phyloP scores from a whole-genome alignment of 495 filamentous ascomycete genomes.

The Elaphomyces granulatus region DNA sequence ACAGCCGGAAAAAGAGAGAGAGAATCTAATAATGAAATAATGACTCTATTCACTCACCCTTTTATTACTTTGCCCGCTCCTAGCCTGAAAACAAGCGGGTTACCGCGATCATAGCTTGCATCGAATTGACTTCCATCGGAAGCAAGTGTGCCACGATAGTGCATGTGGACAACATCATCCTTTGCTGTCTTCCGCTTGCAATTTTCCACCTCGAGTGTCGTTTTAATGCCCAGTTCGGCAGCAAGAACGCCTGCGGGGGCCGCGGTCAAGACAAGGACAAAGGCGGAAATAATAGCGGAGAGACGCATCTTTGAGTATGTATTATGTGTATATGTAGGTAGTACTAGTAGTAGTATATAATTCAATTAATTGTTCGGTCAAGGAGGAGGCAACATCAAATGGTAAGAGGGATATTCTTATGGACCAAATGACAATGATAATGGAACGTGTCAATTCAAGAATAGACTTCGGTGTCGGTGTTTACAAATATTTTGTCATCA shows the following conservation, averaged over 20 bases:
- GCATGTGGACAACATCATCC: slow-evolving; percentile 68
- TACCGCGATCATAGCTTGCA: slow-evolving; percentile 52
- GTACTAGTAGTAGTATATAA: no score
- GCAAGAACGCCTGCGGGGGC: slow-evolving; percentile 30
- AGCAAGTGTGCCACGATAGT: slow-evolving; percentile 72
- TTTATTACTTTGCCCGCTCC: slow-evolving; percentile 76
- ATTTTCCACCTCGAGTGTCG: slow-evolving; percentile 47
- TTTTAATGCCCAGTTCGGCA: slow-evolving; percentile 56
- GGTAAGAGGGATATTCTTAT: no score
- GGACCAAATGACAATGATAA: no score
- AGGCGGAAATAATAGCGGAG: slow-evolving; percentile 40
- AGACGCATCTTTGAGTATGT: slow-evolving; percentile 39
- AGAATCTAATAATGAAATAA: no score
- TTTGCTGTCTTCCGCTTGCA: slow-evolving; percentile 59
- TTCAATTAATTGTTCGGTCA: no score
- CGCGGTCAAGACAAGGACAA: slow-evolving; percentile 35
- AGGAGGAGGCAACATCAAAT: no score
- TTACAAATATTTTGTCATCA: no score
- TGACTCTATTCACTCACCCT: slow-evolving; percentile 56
- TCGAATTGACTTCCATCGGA: slow-evolving; percentile 40
- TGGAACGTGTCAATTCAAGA: no score
- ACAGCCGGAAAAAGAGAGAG: slow-evolving; percentile 1
- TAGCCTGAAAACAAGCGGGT: slow-evolving; percentile 64
- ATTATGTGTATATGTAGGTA: no score
- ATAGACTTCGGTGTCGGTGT: no score